Conservation (phyloP, 2,329 filamentous ascomycete genomes). For the Pseudocercospora vitis region DNA sequence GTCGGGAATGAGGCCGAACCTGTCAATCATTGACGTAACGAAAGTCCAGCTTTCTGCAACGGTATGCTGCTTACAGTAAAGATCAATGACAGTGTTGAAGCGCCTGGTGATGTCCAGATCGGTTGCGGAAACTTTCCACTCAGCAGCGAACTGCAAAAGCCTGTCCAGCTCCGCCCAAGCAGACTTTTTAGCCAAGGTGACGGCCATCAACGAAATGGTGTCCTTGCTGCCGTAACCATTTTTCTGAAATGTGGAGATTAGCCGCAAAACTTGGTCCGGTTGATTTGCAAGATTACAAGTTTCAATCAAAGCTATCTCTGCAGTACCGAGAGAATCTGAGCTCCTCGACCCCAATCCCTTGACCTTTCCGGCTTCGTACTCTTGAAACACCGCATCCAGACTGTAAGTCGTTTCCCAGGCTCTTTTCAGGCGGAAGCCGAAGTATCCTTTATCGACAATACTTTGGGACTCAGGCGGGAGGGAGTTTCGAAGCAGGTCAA, state of each 20-base stretch:
- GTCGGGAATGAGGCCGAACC: constrained; percentile 29
- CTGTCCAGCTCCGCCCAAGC: constrained; percentile 15
- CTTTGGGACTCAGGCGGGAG: neutral
- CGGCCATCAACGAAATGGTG: constrained; percentile 16
- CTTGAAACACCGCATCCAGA: neutral
- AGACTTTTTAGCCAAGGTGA: constrained; percentile 14
- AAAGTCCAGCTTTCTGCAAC: constrained; percentile 32
- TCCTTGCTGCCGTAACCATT: neutral
- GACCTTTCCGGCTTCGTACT: neutral
- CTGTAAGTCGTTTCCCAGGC: neutral
- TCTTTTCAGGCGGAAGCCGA: neutral
- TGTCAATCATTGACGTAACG: constrained; percentile 25
- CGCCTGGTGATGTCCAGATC: constrained; percentile 5
- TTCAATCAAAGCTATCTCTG: constrained; percentile 17
- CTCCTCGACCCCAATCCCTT: neutral
- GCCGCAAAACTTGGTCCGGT: constrained; percentile 12
- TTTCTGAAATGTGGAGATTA: constrained; percentile 4
- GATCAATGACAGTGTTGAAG: constrained; percentile 26
- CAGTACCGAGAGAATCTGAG: neutral
- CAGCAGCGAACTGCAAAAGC: neutral
- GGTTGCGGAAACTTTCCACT: neutral
- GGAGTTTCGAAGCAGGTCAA: too few species aligned
- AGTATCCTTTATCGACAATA: neutral
- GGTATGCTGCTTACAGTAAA: constrained; percentile 24
- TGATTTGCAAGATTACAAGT: constrained; percentile 16